Evolutionary conservation across 345 rosid genomes (phyloP), one percentile per base, ranked within the genome.

Genomic region (Eucalyptus leucophloia): DNA sequence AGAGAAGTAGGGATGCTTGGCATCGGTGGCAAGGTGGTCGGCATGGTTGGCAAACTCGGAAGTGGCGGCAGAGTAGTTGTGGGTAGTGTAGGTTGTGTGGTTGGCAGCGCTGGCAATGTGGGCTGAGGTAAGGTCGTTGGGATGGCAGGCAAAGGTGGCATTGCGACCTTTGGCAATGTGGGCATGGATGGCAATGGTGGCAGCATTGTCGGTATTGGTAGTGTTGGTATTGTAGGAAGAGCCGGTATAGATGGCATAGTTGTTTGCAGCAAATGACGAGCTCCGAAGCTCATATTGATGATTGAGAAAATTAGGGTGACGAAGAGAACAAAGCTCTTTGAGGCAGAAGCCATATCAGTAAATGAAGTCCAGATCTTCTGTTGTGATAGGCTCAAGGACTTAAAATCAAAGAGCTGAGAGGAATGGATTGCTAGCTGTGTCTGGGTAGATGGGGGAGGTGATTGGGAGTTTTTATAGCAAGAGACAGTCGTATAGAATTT

Each of bases 1-100:
- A 93, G 93, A 53, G 90, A 44, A 45, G 90, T 82, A 6, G 93
- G 92, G 23, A 91, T 69, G 90, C 87, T 91, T 19, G 95, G 91
- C 8, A 90, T 69, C 3, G 92, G 90, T 18, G 93, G 92, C 47
- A 89, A 28, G 11, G 91, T 81, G 9, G 92, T 90, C 4, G 87
- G 80, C 44, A 47, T 49, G 30, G 80, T 89, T 9, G 89, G 87
- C 47, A 91, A 13, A 86, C 32, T 90, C 5, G 89, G 90, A 49
- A 91, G 89, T 28, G 92, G 91, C 17, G 91, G 90, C 28, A 86
- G 7, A 28, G 86, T 17, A 30, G 89, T 47, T 12, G 80, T 82
- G 18, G 92, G 92, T 40, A 91, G 32, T 10, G 90, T 87, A 2
- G 90, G 92, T 34, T 87, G 92, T 11, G 87, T 44, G 50, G 89